Evolutionary conservation across 169 alveolate species (phyloP), one percentile per base, ranked within the genome.

Genomic region (Eimeria zaria): DNA sequence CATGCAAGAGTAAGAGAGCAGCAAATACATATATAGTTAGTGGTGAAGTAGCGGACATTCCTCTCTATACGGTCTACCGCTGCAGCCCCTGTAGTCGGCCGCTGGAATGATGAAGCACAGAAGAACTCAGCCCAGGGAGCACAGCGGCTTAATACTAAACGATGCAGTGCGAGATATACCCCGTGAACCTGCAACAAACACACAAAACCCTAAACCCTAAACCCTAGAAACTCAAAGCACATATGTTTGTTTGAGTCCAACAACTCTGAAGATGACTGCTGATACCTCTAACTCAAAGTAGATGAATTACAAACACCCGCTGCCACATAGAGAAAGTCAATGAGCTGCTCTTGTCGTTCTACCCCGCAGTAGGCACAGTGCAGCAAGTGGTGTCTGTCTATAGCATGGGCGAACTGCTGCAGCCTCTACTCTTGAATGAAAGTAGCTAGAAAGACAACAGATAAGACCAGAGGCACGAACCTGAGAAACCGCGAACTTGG

Each of bases 61-160:
- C 96, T n/a, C 74, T 91, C 91, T 46, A 91, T 41, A 1, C 96
- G n/a, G 46, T 91, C 96, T 1, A 91, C 96, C 16, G 91, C 96
- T 48, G 73, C 73, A 7, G 96, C 96, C 1, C 96, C 91, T 9
- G 85, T 91, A 16, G 41, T 9, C 9, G 96, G 96, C 69, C 76
- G 20, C 67, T 80, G 74, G 11, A 91, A 78, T 6, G 96, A 55
- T 41, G 91, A 27, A 24, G 87, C 18, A 18, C 48, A 30, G 18
- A 44, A 20, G 44, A 91, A 91, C 71, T 76, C 96, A 2, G 53
- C 27, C 96, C 96, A 91, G 2, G 96, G 71, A 18, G 84, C 96
- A 48, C 83, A 51, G 58, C 89, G 71, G 39, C 89, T 44, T n/a
- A 80, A 36, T 60, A 91, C 80, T n/a, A 48, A 9, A 20, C 73